These are phyloP conservation scores for Carex littledalei DNA, from an alignment of 176 grass and related monocot species.

Conservation along the genomic window DNA sequence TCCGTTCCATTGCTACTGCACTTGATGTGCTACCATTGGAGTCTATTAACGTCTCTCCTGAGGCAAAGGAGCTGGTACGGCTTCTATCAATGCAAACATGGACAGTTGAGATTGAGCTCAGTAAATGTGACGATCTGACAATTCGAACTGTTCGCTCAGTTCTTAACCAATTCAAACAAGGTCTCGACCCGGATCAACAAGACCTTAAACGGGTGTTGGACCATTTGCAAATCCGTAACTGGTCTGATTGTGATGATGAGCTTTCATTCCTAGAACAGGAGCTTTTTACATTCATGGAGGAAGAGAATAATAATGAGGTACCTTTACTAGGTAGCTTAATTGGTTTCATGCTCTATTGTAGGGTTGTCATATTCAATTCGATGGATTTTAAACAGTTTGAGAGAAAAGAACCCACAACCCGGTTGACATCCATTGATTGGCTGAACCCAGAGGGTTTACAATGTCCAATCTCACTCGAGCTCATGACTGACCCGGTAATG, in stretches of 20 bases:
- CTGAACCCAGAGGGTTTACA: slow-evolving; percentile 50
- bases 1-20: slow-evolving; percentile 48
- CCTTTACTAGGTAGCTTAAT: slow-evolving; percentile 35
- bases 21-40: slow-evolving; percentile 55
- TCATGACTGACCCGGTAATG: slow-evolving; percentile 85
- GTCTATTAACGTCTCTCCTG: slow-evolving; percentile 6
- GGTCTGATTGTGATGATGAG: slow-evolving; percentile 79
- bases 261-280: slow-evolving; percentile 44
- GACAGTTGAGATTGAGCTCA: slow-evolving; percentile 28
- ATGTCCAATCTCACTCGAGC: slow-evolving; percentile 82
- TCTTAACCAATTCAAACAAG: slow-evolving; percentile 52
- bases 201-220: slow-evolving; percentile 48
- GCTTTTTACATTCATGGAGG: slow-evolving; percentile 23
- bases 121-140: slow-evolving; percentile 30
- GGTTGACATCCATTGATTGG: slow-evolving; percentile 38
- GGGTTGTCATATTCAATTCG: slow-evolving; percentile 54
- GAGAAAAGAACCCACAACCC: not conserved
- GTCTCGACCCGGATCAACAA: slow-evolving; percentile 33
- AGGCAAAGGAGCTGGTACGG: slow-evolving; percentile 52
- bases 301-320: slow-evolving; percentile 14
- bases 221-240: slow-evolving; percentile 45
- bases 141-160: slow-evolving; percentile 46
- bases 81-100: slow-evolving; percentile 49
- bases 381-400: slow-evolving; percentile 25
- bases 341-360: slow-evolving; percentile 72